Percentiles rank a stretch among this genome's conserved stretches.
Evolutionary conservation across 306 rosid species (phyloP).

Genomic region (Lagenaria siceraria): DNA sequence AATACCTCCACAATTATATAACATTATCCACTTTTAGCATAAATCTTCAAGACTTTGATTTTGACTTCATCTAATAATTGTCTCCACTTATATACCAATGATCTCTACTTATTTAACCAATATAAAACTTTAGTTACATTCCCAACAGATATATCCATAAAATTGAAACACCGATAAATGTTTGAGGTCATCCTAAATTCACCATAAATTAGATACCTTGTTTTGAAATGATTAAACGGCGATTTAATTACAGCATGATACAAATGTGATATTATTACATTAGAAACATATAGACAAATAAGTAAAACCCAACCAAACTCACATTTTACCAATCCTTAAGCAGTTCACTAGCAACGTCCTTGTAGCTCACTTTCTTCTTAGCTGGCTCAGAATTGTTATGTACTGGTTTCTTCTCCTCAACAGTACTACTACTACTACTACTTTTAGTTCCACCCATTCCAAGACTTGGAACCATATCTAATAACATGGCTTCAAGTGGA

Average conservation of each 20-base stretch:
- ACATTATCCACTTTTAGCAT: too few relatives aligned
- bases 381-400: slow-evolving; percentile 24
- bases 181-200: neutral
- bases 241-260: neutral
- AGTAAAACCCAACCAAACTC: neutral
- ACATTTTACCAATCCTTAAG: slow-evolving; percentile 60
- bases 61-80: too few relatives aligned
- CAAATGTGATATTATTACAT: neutral
- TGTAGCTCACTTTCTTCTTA: slow-evolving; percentile 78
- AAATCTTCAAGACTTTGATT: too few relatives aligned
- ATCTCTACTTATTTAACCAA: too few relatives aligned
- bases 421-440: neutral
- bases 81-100: too few relatives aligned
- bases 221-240: neutral
- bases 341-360: slow-evolving; percentile 55
- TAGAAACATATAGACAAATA: neutral
- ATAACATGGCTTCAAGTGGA: slow-evolving; percentile 77
- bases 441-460: slow-evolving; percentile 25
- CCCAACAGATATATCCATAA: too few relatives aligned
- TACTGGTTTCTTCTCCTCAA: slow-evolving; percentile 25
- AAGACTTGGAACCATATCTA: slow-evolving; percentile 76
- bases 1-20: too few relatives aligned
- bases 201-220: neutral
- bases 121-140: too few relatives aligned
- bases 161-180: too few relatives aligned